A percentile compares a stretch with the other conserved stretches of the same genome.
phyloP scores from a whole-genome alignment of 2,329 filamentous ascomycete species.

The Epicoccum nigrum region DNA sequence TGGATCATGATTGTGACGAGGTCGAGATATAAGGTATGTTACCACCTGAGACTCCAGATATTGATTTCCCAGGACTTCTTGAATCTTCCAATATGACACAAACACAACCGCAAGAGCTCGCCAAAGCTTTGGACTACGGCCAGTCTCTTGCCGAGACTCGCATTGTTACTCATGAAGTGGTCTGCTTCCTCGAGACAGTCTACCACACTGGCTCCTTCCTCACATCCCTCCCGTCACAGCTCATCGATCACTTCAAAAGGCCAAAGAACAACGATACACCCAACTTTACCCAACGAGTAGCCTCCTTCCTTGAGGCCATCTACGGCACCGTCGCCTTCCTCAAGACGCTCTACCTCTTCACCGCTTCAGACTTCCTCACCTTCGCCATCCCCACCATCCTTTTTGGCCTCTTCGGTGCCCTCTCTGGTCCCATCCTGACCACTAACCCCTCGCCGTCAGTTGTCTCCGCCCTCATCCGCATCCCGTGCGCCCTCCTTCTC shows the following conservation, averaged over 20 bases:
- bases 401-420: conserved; percentile 21
- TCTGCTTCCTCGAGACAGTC: not conserved
- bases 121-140: not conserved
- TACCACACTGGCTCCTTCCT: not conserved
- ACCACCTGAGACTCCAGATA: too few relatives aligned
- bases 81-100: not conserved
- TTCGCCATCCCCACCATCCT: conserved; percentile 23
- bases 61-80: not conserved
- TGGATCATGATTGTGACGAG: not conserved
- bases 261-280: not conserved
- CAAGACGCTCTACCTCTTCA: conserved; percentile 26
- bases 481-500: conserved; percentile 13
- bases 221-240: not conserved
- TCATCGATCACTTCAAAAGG: not conserved
- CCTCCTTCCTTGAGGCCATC: not conserved
- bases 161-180: not conserved
- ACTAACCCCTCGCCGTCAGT: not conserved
- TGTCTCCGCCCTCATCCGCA: conserved; percentile 2
- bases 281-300: not conserved
- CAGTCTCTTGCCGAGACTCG: not conserved
- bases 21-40: not conserved
- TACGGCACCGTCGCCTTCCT: not conserved
- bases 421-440: conserved; percentile 19
- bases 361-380: conserved; percentile 22
- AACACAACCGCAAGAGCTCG: not conserved